Evolutionary conservation across 1,284 basidiomycete species (phyloP).

Genomic region (Ceratorhiza oryzae-sativae): DNA sequence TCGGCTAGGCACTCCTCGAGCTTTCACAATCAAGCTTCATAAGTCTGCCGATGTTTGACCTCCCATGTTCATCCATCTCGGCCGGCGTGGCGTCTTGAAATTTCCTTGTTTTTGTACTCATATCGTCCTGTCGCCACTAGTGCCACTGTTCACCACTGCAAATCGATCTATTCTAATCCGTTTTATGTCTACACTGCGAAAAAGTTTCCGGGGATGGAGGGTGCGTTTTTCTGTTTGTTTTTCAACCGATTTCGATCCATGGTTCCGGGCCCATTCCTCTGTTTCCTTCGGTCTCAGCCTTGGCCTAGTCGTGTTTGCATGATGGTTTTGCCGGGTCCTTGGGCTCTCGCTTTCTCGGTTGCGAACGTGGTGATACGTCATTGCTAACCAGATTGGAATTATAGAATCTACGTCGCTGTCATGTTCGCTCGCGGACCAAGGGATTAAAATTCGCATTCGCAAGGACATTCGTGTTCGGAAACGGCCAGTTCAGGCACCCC

Average conservation of each 20-base stretch:
- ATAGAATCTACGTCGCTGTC: constrained; percentile 87
- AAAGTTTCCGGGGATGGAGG: constrained; percentile 93
- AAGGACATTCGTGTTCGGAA: constrained; percentile 86
- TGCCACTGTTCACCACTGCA: constrained; percentile 85
- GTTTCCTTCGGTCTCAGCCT: neutral
- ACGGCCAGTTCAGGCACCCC: constrained; percentile 54
- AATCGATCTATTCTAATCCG: constrained; percentile 82
- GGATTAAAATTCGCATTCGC: constrained; percentile 90
- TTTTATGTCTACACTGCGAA: constrained; percentile 94
- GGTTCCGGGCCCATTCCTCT: neutral
- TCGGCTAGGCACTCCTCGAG: neutral
- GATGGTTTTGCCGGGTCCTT: neutral
- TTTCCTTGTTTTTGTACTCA: neutral
- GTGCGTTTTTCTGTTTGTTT: constrained; percentile 55
- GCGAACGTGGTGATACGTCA: neutral
- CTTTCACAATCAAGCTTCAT: too few species aligned
- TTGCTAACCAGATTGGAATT: neutral
- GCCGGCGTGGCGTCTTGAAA: too few species aligned
- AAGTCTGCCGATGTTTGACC: neutral
- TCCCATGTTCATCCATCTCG: neutral
- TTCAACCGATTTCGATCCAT: constrained; percentile 30
- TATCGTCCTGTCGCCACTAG: constrained; percentile 51
- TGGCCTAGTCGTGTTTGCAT: too few species aligned
- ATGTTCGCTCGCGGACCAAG: constrained; percentile 87
- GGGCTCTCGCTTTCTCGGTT: neutral